A percentile compares a stretch with the other conserved stretches of the same genome.
Evolutionary conservation across 2,329 filamentous ascomycete species (phyloP).

Genomic region (Diaporthe sp.): DNA sequence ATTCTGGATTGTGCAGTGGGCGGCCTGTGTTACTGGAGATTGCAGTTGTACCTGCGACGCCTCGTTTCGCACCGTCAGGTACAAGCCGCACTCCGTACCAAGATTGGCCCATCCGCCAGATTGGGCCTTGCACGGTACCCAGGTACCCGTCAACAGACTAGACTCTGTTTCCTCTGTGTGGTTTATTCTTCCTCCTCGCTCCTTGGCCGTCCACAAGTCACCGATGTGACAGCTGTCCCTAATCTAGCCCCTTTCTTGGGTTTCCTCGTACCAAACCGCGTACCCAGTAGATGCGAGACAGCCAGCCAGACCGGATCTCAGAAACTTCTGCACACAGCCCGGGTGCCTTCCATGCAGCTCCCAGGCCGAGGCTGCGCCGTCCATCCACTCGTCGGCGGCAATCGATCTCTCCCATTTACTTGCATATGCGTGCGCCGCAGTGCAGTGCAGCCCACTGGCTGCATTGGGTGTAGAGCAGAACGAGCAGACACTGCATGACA

Average conservation of each 20-base stretch:
- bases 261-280: slow-evolving; percentile 1
- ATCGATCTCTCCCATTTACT: not conserved
- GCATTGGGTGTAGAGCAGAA: slow-evolving; percentile 19
- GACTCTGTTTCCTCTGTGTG: not conserved
- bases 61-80: not conserved
- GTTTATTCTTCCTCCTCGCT: not conserved
- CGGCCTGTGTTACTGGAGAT: not conserved
- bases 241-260: slow-evolving; percentile 32
- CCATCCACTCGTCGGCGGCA: slow-evolving; percentile 16
- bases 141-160: slow-evolving; percentile 5
- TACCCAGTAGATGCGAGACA: not conserved
- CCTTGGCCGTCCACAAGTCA: not conserved
- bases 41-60: slow-evolving; percentile 26
- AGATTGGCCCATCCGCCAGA: slow-evolving; percentile 22
- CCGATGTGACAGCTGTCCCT: slow-evolving; percentile 22
- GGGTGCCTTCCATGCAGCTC: slow-evolving; percentile 7
- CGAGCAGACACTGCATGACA: slow-evolving; percentile 7
- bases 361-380: not conserved
- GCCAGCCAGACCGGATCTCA: not conserved
- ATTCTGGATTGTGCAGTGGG: not conserved
- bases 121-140: not conserved
- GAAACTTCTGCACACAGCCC: not conserved
- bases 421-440: slow-evolving; percentile 25
- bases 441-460: not conserved
- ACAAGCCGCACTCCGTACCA: not conserved